Base-by-base conservation (phyloP, 176 grass and related monocot species). In the Microstegium vimineum region DNA sequence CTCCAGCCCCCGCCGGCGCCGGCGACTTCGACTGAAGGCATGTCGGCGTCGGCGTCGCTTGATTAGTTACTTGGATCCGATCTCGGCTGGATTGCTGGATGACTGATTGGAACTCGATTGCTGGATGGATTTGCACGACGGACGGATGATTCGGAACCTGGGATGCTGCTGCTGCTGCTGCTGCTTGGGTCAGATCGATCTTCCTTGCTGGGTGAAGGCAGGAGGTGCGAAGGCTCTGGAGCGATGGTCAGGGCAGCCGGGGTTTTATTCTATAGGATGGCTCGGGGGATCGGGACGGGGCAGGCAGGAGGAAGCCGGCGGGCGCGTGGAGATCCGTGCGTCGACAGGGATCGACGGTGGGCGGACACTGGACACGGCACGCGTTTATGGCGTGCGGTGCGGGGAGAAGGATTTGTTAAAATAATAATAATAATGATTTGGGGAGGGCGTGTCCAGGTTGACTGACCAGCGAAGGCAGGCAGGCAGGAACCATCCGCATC, bases 351-450 rank as follows among this genome's bases (percentile, higher is more conserved):
- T 18, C 26, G 57, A 88, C 74, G 86, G 86, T 1, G 12, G 14
- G 2, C 47, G 66, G 38, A 5, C 43, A 13, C 42, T 15, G 42
- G 42, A 15, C 42, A 45, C 0, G 4, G 8, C 64, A 31, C 75
- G 86, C 86, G 81, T 88, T 83, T 88, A 73, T 73, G 80, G 74
- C 80, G 80, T 88, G 74, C 66, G 51, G 71, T 2, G 49, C 36
- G 32, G 10, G 10, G 5, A 18, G 5, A 32, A 10, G 12, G 15
- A 4, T 5, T 22, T 22, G 23, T 47, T 33, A n/a, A n/a, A n/a
- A n/a, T n/a, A n/a, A n/a, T n/a, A n/a, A n/a, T n/a, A n/a, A n/a
- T n/a, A 78, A 87, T 83, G 41, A 87, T 78, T 78, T 9, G n/a
- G n/a, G n/a, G n/a, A n/a, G 30, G 9, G n/a, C 6, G 41, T n/a